Base-by-base conservation (phyloP, 805 yeast genomes). In the Metschnikowia aberdeeniae region DNA sequence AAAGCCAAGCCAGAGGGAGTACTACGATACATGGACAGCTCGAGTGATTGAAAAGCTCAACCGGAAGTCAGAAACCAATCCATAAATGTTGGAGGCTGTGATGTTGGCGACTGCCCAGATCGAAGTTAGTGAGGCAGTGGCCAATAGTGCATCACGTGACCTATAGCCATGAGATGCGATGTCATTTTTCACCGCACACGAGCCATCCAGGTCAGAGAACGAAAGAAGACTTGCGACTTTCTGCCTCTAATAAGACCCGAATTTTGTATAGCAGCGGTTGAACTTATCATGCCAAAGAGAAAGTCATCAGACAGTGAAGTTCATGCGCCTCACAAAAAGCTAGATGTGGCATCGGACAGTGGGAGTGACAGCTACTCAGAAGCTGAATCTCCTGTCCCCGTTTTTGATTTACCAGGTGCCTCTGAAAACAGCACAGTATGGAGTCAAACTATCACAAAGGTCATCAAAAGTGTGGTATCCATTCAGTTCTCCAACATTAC, bases 401-500 rank as follows among this genome's bases (percentile, higher is more conserved):
- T 51, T 2, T 45, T 55, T 36, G 58, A 49, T 22, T 43, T 48
- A 14, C 47, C 58, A 9, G 44, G 53, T n/a, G 40, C 51, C 13
- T 38, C 50, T 28, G 54, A 54, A 34, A 57, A 53, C 46, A 63
- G 37, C 35, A 43, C 52, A 26, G 45, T 39, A 54, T 89, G 97
- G 97, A 90, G 84, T 58, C 69, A 71, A 32, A 86, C 96, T 0
- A 88, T 89, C 40, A 81, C 87, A 39, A 76, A 76, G 42, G 96
- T 89, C 3, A 95, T 89, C 32, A 79, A 82, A 50, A 79, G 88
- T 5, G 97, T 89, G 19, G 97, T 90, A 3, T 86, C 96, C 1
- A 82, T 90, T 41, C 95, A 88, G 63, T 89, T 90, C 59, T 77
- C 93, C 9, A 93, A 86, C 62, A 88, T 87, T n/a, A 79, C 83